phyloP scores from a whole-genome alignment of 2,329 filamentous ascomycete species.

The Fusarium pseudonygamai region DNA sequence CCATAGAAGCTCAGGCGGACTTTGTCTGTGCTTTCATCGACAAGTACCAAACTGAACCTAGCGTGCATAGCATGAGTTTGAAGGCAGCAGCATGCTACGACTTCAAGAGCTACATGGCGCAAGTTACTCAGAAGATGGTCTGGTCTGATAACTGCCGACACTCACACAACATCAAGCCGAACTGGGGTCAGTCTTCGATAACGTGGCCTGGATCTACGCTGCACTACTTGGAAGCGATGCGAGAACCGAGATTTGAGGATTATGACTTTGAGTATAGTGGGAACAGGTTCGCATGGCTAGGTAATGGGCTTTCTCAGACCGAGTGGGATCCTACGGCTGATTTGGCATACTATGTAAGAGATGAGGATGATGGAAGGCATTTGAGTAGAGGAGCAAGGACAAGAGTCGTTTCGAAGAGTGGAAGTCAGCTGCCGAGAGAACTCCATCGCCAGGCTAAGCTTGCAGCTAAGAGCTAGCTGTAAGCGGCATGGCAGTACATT shows the following conservation, averaged over 20 bases:
- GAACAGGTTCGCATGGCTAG: conserved; percentile 14
- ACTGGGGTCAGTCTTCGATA: conserved; percentile 28
- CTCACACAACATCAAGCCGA: conserved; percentile 18
- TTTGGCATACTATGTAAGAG: conserved; percentile 25
- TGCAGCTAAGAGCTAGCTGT: neutral
- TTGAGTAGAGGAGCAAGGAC: neutral
- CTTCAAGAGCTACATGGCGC: conserved; percentile 20
- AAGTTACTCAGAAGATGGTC: conserved; percentile 23
- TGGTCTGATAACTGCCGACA: conserved; percentile 26
- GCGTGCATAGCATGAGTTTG: conserved; percentile 6
- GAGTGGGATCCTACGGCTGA: conserved; percentile 30
- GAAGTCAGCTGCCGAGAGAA: neutral
- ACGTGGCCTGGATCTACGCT: conserved; percentile 24
- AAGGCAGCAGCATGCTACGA: conserved; percentile 15
- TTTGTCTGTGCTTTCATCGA: conserved; percentile 26
- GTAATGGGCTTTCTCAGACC: conserved; percentile 12
- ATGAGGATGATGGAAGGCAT: conserved; percentile 16
- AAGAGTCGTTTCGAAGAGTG: conserved; percentile 12
- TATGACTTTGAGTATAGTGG: conserved; percentile 14
- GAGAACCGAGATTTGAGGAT: conserved; percentile 17
- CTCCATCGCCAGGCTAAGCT: conserved; percentile 18
- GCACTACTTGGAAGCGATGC: conserved; percentile 20
- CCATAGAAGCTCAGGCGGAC: conserved; percentile 18
- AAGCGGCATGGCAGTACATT: rapidly evolving
- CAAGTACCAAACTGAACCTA: conserved; percentile 23